Conservation (phyloP, 2,329 filamentous ascomycete genomes). For the Trichoderma sp. region DNA sequence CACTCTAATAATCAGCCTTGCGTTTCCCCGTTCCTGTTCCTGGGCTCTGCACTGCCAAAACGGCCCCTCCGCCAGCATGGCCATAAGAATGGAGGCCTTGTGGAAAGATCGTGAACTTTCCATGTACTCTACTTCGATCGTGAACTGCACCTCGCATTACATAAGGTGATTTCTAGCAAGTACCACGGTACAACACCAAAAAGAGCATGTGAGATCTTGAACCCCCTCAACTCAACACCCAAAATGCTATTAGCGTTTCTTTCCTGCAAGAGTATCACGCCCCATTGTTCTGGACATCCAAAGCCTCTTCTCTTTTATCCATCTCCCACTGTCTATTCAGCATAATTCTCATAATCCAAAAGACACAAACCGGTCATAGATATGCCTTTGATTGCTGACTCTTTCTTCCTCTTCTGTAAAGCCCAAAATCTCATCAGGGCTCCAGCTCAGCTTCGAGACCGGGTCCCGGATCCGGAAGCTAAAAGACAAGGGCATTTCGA, state of each 20-base stretch:
- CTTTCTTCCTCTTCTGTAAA: neutral
- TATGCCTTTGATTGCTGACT: neutral
- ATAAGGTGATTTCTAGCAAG: neutral
- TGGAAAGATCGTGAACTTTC: neutral
- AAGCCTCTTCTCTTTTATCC: neutral
- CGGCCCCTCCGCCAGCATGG: neutral
- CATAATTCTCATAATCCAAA: neutral
- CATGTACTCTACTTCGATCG: neutral
- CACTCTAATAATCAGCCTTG: slow-evolving; percentile 16
- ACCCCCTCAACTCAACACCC: neutral
- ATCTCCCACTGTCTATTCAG: neutral
- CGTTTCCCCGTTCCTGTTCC: neutral
- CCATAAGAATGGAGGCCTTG: neutral
- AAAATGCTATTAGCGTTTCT: neutral
- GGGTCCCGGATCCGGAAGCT: neutral
- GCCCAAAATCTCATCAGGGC: neutral
- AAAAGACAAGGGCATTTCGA: neutral
- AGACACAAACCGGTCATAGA: neutral
- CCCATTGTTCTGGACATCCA: neutral
- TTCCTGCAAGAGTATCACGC: neutral
- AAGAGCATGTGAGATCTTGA: neutral
- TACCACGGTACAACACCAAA: neutral
- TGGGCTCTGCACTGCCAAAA: neutral
- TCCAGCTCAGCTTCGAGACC: neutral
- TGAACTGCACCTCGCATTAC: neutral